Base-by-base conservation (phyloP, 2,329 filamentous ascomycete species). In the Ceratocystis albifundus region DNA sequence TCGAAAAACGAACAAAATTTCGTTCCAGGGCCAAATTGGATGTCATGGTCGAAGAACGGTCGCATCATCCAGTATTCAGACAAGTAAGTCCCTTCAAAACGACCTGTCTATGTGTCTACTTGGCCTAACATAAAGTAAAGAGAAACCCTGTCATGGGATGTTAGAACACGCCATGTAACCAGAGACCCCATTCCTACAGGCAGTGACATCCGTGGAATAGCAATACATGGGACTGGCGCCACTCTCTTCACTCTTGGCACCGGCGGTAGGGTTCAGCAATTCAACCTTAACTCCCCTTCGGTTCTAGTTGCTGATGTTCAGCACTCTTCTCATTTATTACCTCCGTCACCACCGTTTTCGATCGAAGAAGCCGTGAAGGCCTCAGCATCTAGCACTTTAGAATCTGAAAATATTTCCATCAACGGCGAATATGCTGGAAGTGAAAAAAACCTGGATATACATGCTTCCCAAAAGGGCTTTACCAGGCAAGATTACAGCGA, bases 11-110 rank as follows among this genome's bases (percentile, higher is more conserved):
- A 96, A 44, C 22, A 57, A 50, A 50, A 44, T 10, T 86, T 83
- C 70, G 78, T 84, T 44, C 77, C 84, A 2, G 90, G 90, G 0
- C 88, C 89, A 46, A 96, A 96, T 74, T 99, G 94, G 94, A 92
- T 96, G 80, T 88, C 86, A 22, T 99, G 94, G 94, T 97, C 94
- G 0, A 97, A 96, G 77, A 97, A 96, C 77, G 94, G 94, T 48
- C 88, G 92, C 70, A 91, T 99, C 70, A 86, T 99, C 69, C 94
- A 99, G 76, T 92, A 86, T 75, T 88, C 89, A 4, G 90, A 96
- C 76, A 86, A 87, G 92, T 96, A 80, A 78, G 89, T 84, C 65
- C 6, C 8, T 28, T n/a, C 1, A n/a, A n/a, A 57, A 15, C 7
- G 10, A 32, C 17, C 7, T n/a, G 55, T 36, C 53, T 44, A 46